A percentile compares a stretch with the other conserved stretches of the same genome.
These are phyloP conservation scores for Geum urbanum DNA, from an alignment of 306 rosid species.

Conservation along the genomic window DNA sequence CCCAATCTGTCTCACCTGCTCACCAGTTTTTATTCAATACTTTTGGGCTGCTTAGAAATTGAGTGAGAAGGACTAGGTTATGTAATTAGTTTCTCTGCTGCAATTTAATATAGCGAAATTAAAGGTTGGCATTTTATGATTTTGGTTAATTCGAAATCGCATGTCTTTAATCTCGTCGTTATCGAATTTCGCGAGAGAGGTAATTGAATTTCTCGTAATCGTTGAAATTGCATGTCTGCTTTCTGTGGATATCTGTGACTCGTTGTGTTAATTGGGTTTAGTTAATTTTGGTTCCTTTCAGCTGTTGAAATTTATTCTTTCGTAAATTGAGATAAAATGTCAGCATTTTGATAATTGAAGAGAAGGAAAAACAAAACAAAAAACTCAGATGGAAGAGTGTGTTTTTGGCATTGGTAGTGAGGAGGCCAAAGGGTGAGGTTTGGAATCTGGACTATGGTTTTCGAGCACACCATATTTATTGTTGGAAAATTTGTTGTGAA, in stretches of 20 bases:
- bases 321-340: not conserved
- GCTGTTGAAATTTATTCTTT: not conserved
- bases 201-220: too few species aligned
- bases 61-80: not conserved
- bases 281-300: not conserved
- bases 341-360: not conserved
- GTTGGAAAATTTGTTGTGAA: not conserved
- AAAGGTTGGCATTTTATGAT: too few species aligned
- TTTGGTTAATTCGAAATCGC: conserved; percentile 23
- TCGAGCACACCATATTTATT: not conserved
- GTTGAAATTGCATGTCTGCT: not conserved
- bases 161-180: conserved; percentile 4
- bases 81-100: not conserved
- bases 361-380: too few species aligned
- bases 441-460: not conserved
- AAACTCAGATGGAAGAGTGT: not conserved
- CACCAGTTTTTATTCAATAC: too few species aligned
- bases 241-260: conserved; percentile 3
- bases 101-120: too few species aligned
- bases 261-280: too few species aligned
- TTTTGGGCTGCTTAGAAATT: conserved; percentile 26
- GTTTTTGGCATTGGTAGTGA: not conserved
- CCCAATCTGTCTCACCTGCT: conserved; percentile 32
- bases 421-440: not conserved
- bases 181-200: not conserved